These are phyloP conservation scores for Diutina catenulata DNA, from an alignment of 1,139 yeast genomes.

Conservation along the genomic window DNA sequence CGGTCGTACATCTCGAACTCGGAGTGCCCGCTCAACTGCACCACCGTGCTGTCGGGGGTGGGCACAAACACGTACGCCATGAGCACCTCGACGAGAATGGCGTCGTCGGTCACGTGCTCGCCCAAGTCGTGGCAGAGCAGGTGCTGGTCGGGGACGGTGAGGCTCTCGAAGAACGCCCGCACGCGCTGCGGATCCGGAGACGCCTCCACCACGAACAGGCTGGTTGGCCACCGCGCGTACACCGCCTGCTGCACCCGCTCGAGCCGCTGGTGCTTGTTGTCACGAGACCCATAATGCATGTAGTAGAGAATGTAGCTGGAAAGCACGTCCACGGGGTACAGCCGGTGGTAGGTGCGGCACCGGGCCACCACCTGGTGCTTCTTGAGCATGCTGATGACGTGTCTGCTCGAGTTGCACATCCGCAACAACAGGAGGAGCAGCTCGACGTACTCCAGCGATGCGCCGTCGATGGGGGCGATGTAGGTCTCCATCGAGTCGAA, in stretches of 20 bases:
- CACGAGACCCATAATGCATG: background rate
- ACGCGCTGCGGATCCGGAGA: no score
- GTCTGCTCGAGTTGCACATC: background rate
- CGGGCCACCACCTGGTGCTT: background rate
- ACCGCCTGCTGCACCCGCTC: background rate
- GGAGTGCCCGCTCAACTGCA: no score
- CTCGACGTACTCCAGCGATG: background rate
- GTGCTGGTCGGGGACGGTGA: no score
- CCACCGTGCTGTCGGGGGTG: no score
- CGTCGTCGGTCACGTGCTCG: no score
- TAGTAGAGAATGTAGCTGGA: background rate
- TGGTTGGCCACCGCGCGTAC: no score
- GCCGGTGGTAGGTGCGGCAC: background rate
- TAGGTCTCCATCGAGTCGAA: background rate
- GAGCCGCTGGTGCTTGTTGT: background rate
- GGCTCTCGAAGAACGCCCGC: no score
- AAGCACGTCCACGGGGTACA: background rate
- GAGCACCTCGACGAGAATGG: no score
- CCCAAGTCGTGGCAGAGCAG: no score
- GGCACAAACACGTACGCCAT: no score
- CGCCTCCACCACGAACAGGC: no score
- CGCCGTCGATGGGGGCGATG: background rate
- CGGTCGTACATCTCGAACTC: background rate
- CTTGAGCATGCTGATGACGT: background rate
- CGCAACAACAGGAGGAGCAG: background rate